A percentile compares a stretch with the other conserved stretches of the same genome.
These are phyloP conservation scores for Pichia sp. DNA, from an alignment of 1,139 yeast species.

Conservation along the genomic window DNA sequence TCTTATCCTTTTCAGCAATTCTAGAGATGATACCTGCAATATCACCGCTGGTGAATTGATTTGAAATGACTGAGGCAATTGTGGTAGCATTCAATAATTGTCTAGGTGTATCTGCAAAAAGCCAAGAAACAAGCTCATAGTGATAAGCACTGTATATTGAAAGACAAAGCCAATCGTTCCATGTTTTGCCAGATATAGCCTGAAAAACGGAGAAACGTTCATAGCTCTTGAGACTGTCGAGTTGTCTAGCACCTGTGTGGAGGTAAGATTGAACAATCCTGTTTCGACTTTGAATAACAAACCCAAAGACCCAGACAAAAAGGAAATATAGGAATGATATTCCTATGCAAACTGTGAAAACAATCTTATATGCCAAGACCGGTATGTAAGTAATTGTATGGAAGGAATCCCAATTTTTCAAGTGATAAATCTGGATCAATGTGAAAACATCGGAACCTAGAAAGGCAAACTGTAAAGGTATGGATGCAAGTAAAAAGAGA, in stretches of 20 bases:
- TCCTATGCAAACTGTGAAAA: conserved; percentile 80
- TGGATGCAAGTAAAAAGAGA: conserved; percentile 41
- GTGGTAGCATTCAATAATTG: conserved; percentile 80
- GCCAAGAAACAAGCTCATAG: conserved; percentile 58
- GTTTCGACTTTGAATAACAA: conserved; percentile 48
- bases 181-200: conserved; percentile 57
- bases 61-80: conserved; percentile 40
- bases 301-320: conserved; percentile 55
- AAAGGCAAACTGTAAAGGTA: conserved; percentile 50
- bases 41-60: conserved; percentile 29
- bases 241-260: conserved; percentile 52
- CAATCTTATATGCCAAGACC: conserved; percentile 65
- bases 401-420: conserved; percentile 62
- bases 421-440: conserved; percentile 65
- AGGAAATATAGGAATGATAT: conserved; percentile 55
- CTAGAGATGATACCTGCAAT: conserved; percentile 46
- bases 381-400: conserved; percentile 48
- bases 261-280: conserved; percentile 69
- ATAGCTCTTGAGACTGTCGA: conserved; percentile 52
- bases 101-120: conserved; percentile 82
- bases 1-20: conserved; percentile 53
- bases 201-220: conserved; percentile 67
- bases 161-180: conserved; percentile 62
- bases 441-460: conserved; percentile 75
- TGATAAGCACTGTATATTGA: conserved; percentile 40